Base-by-base conservation (phyloP, 1,284 basidiomycete species). In the Tylopilus sp. region DNA sequence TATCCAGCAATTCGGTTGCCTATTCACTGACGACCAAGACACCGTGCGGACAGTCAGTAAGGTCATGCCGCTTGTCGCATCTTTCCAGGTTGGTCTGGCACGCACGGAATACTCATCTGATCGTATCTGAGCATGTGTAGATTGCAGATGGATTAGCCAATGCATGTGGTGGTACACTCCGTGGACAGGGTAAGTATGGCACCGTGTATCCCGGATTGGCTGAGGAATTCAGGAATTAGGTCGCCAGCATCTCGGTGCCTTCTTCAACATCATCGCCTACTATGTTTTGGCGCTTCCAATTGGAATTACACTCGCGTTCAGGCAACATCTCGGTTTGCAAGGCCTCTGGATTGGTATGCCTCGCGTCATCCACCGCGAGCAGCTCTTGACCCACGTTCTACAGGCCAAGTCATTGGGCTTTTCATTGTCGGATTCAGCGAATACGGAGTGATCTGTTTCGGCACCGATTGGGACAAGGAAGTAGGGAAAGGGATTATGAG, bases 11-110 rank as follows among this genome's bases (percentile, higher is more conserved):
- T 88, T 81, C 58, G 88, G 86, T 1, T 84, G 83, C 59, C 65
- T 90, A 11, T 90, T 86, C 70, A 88, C 84, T 59, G 78, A 86
- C 48, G 86, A 90, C 55, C 63, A 69, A 15, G 74, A 77, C 4
- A 86, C 89, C 11, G 82, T 82, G 6, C 57, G 54, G 7, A 76
- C 89, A 20, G 88, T 91, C 28, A 81, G 82, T 50, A 72, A 78
- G 48, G 85, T 91, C 14, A 87, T 91, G 80, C 89, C 89, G 1
- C 77, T 89, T 17, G 86, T 91, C 1, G 88, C 89, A 3, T 86
- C 86, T 0, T 91, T 91, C 67, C 88, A 91, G 70, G 83, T 85
- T 53, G 44, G 69, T 11, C 29, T 15, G 4, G 15, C 25, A 25
- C 15, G 14, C n/a, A 9, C 24, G 28, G n/a, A 5, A 51, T 26